Conservation (phyloP, 2,329 filamentous ascomycete genomes). For the Colletotrichum sp. region DNA sequence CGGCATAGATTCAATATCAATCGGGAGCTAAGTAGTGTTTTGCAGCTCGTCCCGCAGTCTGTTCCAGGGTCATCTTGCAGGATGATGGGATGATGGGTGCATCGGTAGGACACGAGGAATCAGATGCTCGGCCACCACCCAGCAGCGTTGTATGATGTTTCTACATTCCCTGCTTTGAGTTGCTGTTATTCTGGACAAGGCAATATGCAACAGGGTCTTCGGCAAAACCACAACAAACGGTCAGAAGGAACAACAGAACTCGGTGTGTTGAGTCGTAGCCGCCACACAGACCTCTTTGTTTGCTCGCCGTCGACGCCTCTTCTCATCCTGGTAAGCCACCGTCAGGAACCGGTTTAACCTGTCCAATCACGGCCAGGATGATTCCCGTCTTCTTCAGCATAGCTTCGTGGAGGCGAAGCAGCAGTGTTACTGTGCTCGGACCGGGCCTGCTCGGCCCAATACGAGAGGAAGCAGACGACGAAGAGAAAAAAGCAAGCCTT, state of each 20-base stretch:
- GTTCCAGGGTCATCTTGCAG: background rate
- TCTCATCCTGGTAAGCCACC: background rate
- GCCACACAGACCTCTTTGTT: conserved; percentile 10
- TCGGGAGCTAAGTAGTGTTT: background rate
- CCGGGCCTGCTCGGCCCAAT: background rate
- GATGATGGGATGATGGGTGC: background rate
- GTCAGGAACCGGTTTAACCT: background rate
- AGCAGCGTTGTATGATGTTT: background rate
- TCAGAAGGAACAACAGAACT: background rate
- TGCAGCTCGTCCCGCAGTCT: background rate
- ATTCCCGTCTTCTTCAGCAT: background rate
- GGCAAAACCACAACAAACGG: background rate
- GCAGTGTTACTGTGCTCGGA: background rate
- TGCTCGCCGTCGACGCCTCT: background rate
- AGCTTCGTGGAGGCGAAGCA: conserved; percentile 1
- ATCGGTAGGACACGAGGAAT: background rate
- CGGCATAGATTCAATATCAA: background rate
- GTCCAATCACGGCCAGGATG: background rate
- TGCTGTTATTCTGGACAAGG: background rate
- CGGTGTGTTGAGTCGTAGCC: background rate
- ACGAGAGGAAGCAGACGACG: background rate
- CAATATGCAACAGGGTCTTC: background rate
- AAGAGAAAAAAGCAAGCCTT: background rate
- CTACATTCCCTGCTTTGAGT: background rate
- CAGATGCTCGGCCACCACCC: background rate